Conservation (phyloP, 257 asterid species). For the Penstemon eatonii region DNA sequence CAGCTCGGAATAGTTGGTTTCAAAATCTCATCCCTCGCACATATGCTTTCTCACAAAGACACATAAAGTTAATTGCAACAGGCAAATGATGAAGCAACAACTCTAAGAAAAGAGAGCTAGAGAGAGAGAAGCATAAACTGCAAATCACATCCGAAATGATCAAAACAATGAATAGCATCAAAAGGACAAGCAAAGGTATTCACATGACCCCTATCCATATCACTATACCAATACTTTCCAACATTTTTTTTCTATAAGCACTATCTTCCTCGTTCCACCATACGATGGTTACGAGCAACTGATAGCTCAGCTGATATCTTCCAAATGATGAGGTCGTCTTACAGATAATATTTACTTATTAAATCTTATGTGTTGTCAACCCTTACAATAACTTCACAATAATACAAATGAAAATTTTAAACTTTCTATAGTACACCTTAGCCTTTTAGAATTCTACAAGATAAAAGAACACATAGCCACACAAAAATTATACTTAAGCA, state of each 20-base stretch:
- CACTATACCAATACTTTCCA: background rate
- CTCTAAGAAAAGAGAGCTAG: background rate
- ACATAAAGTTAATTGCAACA: background rate
- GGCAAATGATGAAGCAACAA: background rate
- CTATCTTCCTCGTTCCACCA: background rate
- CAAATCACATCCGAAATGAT: background rate
- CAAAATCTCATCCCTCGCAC: background rate
- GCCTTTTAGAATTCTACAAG: no score
- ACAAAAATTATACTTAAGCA: no score
- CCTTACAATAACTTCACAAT: no score
- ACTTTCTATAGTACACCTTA: no score
- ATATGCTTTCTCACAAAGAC: background rate
- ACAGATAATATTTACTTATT: background rate
- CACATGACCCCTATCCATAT: background rate
- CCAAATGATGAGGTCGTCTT: background rate
- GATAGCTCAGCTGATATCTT: background rate
- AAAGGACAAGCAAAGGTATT: conserved; percentile 7
- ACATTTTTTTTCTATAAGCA: background rate
- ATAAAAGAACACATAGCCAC: no score
- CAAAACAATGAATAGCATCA: background rate
- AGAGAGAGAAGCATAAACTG: background rate
- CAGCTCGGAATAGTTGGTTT: conserved; percentile 7
- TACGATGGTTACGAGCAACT: background rate
- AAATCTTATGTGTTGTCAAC: background rate
- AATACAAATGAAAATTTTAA: no score